Percentiles rank a stretch among this genome's conserved stretches.
Evolutionary conservation across 2,329 filamentous ascomycete genomes (phyloP).

Genomic region (Colletotrichum musicola): DNA sequence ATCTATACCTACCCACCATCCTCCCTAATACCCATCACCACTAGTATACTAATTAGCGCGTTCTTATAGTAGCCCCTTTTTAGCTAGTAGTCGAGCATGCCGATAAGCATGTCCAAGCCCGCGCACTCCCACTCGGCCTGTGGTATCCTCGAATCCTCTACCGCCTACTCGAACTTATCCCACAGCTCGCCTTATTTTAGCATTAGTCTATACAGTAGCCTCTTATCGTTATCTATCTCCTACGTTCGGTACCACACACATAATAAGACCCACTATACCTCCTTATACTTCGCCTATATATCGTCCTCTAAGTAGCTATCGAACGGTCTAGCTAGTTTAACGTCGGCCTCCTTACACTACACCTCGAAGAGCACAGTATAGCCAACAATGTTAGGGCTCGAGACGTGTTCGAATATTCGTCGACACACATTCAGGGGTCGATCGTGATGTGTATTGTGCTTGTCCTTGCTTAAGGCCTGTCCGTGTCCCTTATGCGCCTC

Average conservation of each 20-base stretch:
- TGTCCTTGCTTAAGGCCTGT: too few relatives aligned
- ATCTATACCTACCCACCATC: conserved; percentile 25
- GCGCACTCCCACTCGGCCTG: neutral
- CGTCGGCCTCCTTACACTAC: conserved; percentile 12
- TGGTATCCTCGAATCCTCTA: neutral
- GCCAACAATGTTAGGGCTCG: too few relatives aligned
- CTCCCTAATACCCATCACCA: conserved; percentile 12
- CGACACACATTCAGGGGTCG: too few relatives aligned
- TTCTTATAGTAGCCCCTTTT: neutral
- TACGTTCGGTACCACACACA: too few relatives aligned
- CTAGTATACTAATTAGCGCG: neutral
- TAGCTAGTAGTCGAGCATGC: neutral
- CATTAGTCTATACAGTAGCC: conserved; percentile 20
- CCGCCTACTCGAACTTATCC: too few relatives aligned
- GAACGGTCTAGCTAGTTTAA: conserved; percentile 24
- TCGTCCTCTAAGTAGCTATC: conserved; percentile 32
- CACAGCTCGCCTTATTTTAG: neutral
- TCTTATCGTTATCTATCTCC: neutral
- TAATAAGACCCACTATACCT: conserved; percentile 7
- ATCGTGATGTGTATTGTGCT: too few relatives aligned
- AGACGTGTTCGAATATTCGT: too few relatives aligned
- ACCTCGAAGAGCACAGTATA: too few relatives aligned
- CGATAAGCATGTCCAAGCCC: neutral
- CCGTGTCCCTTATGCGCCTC: too few relatives aligned
- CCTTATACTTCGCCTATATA: conserved; percentile 34